These are phyloP conservation scores for Trypanosoma mega DNA, from an alignment of 208 protist genomes.

Conservation along the genomic window DNA sequence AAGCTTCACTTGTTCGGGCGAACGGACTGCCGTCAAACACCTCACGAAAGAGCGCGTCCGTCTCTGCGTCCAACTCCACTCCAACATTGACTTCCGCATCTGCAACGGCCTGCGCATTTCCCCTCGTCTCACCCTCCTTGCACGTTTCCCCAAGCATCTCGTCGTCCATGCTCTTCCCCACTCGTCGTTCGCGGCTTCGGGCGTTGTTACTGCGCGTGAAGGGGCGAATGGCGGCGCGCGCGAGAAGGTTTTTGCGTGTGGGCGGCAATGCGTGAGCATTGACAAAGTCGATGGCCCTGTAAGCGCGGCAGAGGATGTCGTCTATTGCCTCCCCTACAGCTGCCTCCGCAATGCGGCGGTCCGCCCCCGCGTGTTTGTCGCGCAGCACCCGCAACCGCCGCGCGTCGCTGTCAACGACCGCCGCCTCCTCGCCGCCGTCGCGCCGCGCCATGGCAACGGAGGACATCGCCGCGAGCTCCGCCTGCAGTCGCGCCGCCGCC, in stretches of 20 bases:
- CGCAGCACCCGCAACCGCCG: conserved; percentile 47
- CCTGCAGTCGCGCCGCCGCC: conserved; percentile 36
- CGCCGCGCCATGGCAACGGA: conserved; percentile 37
- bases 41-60: not conserved
- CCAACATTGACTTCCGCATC: not conserved
- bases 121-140: not conserved
- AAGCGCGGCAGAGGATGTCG: conserved; percentile 28
- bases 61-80: not conserved
- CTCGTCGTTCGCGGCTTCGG: too few relatives aligned
- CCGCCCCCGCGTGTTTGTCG: conserved; percentile 19
- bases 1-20: conserved; percentile 22
- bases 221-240: conserved; percentile 27
- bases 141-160: too few relatives aligned
- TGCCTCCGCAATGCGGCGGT: conserved; percentile 21
- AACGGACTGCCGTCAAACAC: conserved; percentile 5
- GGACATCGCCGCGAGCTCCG: conserved; percentile 39
- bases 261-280: conserved; percentile 34
- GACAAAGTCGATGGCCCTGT: conserved; percentile 37
- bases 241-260: conserved; percentile 32
- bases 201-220: conserved; percentile 24
- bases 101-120: not conserved
- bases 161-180: too few relatives aligned
- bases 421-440: conserved; percentile 47
- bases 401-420: conserved; percentile 52
- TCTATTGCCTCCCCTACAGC: conserved; percentile 33